phyloP scores from a whole-genome alignment of 2,329 filamentous ascomycete species.

The Harringtonia aguacate region DNA sequence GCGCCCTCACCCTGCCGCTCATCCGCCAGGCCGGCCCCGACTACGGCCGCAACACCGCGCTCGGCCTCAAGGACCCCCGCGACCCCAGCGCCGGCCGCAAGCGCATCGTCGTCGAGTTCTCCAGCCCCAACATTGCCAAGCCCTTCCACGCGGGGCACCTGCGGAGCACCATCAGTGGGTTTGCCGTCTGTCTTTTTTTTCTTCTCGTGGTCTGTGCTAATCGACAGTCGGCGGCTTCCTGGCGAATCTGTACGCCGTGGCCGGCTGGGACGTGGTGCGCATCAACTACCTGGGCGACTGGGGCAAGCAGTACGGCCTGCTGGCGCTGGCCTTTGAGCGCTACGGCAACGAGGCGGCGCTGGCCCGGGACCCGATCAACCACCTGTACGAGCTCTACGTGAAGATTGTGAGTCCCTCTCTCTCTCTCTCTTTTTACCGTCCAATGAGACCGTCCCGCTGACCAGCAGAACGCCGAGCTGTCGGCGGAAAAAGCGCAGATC shows the following conservation, averaged over 20 bases:
- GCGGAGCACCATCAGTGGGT: conserved; percentile 56
- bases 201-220: not conserved
- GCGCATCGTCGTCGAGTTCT: conserved; percentile 68
- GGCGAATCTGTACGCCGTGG: conserved; percentile 57
- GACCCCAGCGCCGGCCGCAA: conserved; percentile 52
- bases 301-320: conserved; percentile 66
- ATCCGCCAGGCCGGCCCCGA: conserved; percentile 50
- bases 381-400: conserved; percentile 74
- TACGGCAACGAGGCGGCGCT: conserved; percentile 67
- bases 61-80: conserved; percentile 49
- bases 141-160: conserved; percentile 73
- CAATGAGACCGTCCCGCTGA: not conserved
- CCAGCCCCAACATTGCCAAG: conserved; percentile 78
- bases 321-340: conserved; percentile 64
- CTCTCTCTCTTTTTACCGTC: not conserved
- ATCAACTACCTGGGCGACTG: conserved; percentile 76
- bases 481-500: conserved; percentile 55
- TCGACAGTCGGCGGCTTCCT: conserved; percentile 55
- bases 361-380: conserved; percentile 64
- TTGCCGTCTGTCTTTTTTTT: not conserved
- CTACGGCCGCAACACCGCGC: conserved; percentile 54
- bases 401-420: conserved; percentile 35
- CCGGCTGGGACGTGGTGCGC: conserved; percentile 62
- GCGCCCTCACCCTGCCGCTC: conserved; percentile 55
- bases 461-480: conserved; percentile 45